Evolutionary conservation across 345 rosid genomes (phyloP).

Genomic region (Draba incana): DNA sequence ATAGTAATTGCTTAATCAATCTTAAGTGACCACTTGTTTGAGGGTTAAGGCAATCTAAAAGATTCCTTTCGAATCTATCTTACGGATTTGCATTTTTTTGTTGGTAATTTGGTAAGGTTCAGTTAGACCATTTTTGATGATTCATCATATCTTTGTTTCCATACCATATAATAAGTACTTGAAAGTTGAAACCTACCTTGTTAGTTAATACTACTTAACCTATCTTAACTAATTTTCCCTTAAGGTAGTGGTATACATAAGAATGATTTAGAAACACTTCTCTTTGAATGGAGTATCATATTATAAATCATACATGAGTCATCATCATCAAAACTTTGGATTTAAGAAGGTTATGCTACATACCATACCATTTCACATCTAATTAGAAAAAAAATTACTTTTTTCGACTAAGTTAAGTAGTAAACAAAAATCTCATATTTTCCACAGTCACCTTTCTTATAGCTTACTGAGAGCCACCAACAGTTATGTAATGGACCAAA

Average conservation of each 20-base stretch:
- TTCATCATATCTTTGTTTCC: conserved; percentile 33
- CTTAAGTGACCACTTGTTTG: not conserved
- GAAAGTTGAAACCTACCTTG: conserved; percentile 7
- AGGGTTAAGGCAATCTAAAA: conserved; percentile 29
- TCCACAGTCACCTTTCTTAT: conserved; percentile 75
- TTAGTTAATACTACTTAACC: not conserved
- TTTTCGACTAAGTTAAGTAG: conserved; percentile 37
- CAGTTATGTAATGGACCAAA: conserved; percentile 57
- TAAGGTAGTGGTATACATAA: conserved; percentile 11
- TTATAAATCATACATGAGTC: not conserved
- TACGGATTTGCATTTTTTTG: conserved; percentile 31
- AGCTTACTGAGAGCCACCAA: conserved; percentile 87
- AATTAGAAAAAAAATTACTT: not conserved
- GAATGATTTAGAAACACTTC: conserved; percentile 11
- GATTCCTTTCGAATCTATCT: conserved; percentile 33
- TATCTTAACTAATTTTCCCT: not conserved
- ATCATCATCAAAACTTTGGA: conserved; percentile 7
- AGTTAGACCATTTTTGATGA: conserved; percentile 30
- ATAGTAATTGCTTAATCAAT: too few relatives aligned
- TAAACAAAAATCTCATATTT: conserved; percentile 77
- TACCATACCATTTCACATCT: conserved; percentile 17
- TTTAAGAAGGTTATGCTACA: conserved; percentile 8
- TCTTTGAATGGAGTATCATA: conserved; percentile 16
- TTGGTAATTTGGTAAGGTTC: conserved; percentile 21
- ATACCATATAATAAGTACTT: conserved; percentile 22